Conservation (phyloP, 2,329 filamentous ascomycete genomes). For the Aureobasidium sp. region DNA sequence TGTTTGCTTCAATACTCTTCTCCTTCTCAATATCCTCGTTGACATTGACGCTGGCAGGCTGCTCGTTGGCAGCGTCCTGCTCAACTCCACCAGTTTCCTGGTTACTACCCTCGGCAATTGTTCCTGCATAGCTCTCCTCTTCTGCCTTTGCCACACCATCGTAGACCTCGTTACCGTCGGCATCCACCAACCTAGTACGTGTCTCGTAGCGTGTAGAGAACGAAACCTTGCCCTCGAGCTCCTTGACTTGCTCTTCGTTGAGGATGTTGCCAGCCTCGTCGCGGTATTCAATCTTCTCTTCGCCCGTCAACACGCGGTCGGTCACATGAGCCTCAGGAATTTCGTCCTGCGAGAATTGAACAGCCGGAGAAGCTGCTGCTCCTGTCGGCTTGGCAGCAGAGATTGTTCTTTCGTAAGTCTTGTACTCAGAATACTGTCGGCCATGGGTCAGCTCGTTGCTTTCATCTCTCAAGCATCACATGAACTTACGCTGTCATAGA, state of each 20-base stretch:
- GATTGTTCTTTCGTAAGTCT: not conserved
- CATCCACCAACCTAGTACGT: constrained; percentile 75
- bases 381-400: constrained; percentile 19
- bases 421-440: constrained; percentile 21
- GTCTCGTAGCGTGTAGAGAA: constrained; percentile 96
- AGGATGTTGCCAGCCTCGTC: constrained; percentile 90
- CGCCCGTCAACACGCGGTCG: constrained; percentile 14
- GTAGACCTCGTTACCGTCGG: constrained; percentile 66
- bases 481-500: constrained; percentile 71
- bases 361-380: constrained; percentile 24
- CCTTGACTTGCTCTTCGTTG: constrained; percentile 71
- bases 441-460: not conserved
- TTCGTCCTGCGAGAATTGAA: constrained; percentile 27
- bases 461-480: not conserved
- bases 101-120: constrained; percentile 48
- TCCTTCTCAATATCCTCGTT: constrained; percentile 37
- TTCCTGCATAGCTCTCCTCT: constrained; percentile 31
- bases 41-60: constrained; percentile 32
- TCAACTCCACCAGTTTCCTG: constrained; percentile 43
- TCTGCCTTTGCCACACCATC: constrained; percentile 29
- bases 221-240: constrained; percentile 82
- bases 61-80: constrained; percentile 29
- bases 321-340: constrained; percentile 22
- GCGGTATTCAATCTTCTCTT: constrained; percentile 81
- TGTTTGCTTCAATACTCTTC: constrained; percentile 26